A percentile compares a stretch with the other conserved stretches of the same genome.
Conservation (phyloP, 257 asterid species). For the Rehmannia glutinosa region DNA sequence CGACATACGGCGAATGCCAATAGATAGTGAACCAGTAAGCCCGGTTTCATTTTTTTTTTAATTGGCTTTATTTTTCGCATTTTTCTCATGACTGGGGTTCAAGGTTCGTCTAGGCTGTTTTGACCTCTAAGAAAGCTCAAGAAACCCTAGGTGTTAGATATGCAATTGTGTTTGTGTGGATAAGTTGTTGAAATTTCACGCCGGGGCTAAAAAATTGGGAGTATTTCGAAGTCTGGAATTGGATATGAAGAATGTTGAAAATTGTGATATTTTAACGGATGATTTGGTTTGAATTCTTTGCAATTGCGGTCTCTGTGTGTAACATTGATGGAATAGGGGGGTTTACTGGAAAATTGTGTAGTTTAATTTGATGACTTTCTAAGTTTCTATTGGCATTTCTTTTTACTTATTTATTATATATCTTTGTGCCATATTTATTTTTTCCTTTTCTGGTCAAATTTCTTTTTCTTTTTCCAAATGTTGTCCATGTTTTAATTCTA, state of each 20-base stretch:
- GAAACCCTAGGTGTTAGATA: not conserved
- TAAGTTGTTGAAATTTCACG: not conserved
- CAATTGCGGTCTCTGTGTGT: not conserved
- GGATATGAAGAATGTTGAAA: not conserved
- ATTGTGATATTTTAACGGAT: not conserved
- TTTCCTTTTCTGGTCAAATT: not conserved
- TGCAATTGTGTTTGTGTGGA: conserved; percentile 4
- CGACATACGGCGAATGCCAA: conserved; percentile 15
- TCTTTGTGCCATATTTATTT: not conserved
- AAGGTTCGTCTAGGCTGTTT: not conserved
- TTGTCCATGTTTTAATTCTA: not conserved
- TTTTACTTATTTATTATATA: not conserved
- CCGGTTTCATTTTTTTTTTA: not conserved
- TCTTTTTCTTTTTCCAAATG: not conserved
- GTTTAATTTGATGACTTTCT: not conserved
- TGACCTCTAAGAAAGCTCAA: not conserved
- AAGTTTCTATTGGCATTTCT: not conserved
- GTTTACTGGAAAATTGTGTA: not conserved
- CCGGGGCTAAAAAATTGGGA: not conserved
- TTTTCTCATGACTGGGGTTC: not conserved
- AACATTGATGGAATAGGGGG: not conserved
- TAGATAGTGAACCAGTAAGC: conserved; percentile 7
- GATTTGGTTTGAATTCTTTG: not conserved
- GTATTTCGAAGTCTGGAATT: not conserved
- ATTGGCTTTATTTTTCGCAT: not conserved